Conservation (phyloP, 208 protist species). For the Zelonia costaricensis region DNA sequence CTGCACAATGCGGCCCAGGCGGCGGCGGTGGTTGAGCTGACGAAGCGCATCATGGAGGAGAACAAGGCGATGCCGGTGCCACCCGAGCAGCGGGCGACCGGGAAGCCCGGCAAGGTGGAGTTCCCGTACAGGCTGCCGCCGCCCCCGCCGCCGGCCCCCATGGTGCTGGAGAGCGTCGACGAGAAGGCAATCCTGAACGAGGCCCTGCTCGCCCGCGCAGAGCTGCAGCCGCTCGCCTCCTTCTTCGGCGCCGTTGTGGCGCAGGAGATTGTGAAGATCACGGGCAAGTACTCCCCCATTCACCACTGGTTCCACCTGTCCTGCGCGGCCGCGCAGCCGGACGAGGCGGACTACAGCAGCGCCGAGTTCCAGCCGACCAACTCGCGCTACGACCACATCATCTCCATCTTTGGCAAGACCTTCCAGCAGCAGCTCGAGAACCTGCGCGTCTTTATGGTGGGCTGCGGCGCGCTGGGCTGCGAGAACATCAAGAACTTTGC, state of each 20-base stretch:
- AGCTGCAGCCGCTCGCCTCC: conserved; percentile 90
- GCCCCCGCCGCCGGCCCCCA: conserved; percentile 55
- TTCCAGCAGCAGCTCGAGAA: conserved; percentile 70
- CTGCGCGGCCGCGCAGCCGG: conserved; percentile 74
- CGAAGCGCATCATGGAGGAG: conserved; percentile 53
- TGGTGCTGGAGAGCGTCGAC: conserved; percentile 62
- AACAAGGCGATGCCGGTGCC: conserved; percentile 46
- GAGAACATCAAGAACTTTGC: conserved; percentile 99
- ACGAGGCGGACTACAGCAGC: conserved; percentile 34
- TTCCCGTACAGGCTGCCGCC: conserved; percentile 62
- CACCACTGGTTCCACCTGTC: conserved; percentile 96
- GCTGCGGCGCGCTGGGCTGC: conserved; percentile 98
- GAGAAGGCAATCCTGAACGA: conserved; percentile 43
- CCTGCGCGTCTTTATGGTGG: conserved; percentile 95
- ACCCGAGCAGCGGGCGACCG: not conserved
- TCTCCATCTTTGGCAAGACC: conserved; percentile 73
- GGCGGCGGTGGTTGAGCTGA: conserved; percentile 52
- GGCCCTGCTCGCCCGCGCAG: conserved; percentile 67
- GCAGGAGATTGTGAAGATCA: conserved; percentile 98
- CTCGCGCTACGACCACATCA: conserved; percentile 77
- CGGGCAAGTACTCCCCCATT: conserved; percentile 96
- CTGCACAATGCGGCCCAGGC: conserved; percentile 71
- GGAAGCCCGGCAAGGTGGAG: conserved; percentile 46
- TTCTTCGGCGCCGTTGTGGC: conserved; percentile 95
- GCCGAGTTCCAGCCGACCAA: conserved; percentile 48